Conservation (phyloP, 495 filamentous ascomycete genomes). For the Staphylotrichum tortipilum region DNA sequence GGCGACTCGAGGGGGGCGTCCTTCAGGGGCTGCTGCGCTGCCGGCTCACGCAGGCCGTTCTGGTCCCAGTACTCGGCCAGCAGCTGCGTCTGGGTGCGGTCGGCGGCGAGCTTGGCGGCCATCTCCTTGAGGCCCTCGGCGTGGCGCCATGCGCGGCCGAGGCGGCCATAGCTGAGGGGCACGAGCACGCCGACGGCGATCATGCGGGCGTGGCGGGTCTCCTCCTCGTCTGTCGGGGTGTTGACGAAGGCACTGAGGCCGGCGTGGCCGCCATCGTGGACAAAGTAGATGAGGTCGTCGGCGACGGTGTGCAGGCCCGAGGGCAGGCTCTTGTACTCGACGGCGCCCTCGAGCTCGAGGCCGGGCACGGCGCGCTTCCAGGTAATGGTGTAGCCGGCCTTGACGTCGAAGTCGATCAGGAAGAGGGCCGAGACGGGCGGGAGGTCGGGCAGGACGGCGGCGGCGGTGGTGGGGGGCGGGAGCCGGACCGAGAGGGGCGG, state of each 20-base stretch:
- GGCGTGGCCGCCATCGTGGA: constrained; percentile 68
- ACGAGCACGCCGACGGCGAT: constrained; percentile 85
- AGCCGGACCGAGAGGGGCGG: constrained; percentile 41
- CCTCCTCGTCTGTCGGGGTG: constrained; percentile 61
- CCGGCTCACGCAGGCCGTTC: constrained; percentile 46
- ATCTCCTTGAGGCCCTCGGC: constrained; percentile 67
- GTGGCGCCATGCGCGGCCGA: constrained; percentile 86
- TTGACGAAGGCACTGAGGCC: constrained; percentile 92
- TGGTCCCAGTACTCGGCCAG: constrained; percentile 76
- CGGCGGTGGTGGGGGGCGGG: constrained; percentile 22
- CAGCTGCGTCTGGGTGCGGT: constrained; percentile 47
- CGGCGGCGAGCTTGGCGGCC: constrained; percentile 48
- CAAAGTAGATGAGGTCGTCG: constrained; percentile 87
- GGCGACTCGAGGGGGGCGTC: constrained; percentile 51
- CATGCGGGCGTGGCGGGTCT: constrained; percentile 81
- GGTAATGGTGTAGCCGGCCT: constrained; percentile 74
- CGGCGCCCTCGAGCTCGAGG: constrained; percentile 75
- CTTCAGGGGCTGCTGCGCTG: constrained; percentile 36
- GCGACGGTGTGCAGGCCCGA: constrained; percentile 85
- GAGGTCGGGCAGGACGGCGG: constrained; percentile 40
- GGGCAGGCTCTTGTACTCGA: constrained; percentile 90
- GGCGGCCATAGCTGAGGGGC: constrained; percentile 72
- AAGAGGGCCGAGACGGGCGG: constrained; percentile 78
- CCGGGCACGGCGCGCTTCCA: constrained; percentile 70
- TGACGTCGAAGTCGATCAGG: constrained; percentile 78